phyloP scores from a whole-genome alignment of 202 grass and related monocot genomes.

The Miscanthus sacchariflorus region DNA sequence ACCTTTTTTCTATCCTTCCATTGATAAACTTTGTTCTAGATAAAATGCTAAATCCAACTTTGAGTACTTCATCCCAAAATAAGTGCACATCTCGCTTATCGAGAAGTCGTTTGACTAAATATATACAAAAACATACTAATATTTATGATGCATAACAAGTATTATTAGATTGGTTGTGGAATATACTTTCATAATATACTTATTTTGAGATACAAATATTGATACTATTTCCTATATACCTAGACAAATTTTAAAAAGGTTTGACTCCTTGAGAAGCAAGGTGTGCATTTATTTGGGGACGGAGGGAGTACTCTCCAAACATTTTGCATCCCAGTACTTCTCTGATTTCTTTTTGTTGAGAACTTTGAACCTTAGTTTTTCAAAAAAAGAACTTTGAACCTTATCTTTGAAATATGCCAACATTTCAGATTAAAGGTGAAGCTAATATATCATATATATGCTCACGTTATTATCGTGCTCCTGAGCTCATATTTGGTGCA shows the following conservation, averaged over 20 bases:
- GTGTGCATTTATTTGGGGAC: not conserved
- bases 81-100: not conserved
- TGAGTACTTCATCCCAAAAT: not conserved
- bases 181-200: not conserved
- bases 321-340: not conserved
- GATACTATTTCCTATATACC: not conserved
- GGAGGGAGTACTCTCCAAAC: not conserved
- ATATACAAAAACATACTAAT: not conserved
- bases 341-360: not conserved
- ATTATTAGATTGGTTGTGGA: not conserved
- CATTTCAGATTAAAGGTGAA: conserved; percentile 69
- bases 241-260: not conserved
- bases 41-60: not conserved
- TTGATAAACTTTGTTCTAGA: no score
- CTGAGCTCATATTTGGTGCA: conserved; percentile 85
- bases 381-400: no score
- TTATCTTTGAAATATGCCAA: not conserved
- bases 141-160: not conserved
- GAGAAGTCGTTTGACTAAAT: not conserved
- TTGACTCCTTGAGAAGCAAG: not conserved
- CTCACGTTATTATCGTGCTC: conserved; percentile 72
- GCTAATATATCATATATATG: conserved; percentile 87
- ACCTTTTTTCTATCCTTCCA: no score
- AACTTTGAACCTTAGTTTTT: no score
- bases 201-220: not conserved